phyloP scores from a whole-genome alignment of 1,284 basidiomycete species.

The Phlebopus sp. region DNA sequence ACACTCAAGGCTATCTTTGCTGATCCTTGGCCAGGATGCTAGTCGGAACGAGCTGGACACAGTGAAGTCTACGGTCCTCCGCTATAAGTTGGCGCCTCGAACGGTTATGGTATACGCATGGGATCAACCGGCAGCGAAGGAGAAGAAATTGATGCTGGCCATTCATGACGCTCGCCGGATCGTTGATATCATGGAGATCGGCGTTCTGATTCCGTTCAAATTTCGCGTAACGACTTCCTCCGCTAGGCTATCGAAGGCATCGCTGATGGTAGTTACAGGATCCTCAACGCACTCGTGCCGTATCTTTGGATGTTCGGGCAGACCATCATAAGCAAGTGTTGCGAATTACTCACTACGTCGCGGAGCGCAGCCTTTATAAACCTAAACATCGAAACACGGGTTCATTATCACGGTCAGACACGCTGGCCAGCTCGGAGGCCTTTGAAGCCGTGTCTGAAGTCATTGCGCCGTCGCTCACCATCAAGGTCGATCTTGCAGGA shows the following conservation, averaged over 20 bases:
- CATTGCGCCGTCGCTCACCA: constrained; percentile 63
- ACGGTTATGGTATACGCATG: constrained; percentile 79
- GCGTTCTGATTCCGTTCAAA: constrained; percentile 87
- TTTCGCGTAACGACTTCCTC: constrained; percentile 58
- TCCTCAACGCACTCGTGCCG: constrained; percentile 51
- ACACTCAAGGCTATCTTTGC: background rate
- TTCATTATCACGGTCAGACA: constrained; percentile 62
- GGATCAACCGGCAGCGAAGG: constrained; percentile 87
- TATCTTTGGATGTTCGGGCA: constrained; percentile 93
- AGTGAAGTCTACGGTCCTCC: constrained; percentile 25
- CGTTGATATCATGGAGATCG: constrained; percentile 96
- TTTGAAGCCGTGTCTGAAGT: constrained; percentile 90
- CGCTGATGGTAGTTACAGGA: constrained; percentile 36
- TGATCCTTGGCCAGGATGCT: constrained; percentile 44
- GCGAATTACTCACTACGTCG: constrained; percentile 84
- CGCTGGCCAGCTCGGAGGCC: constrained; percentile 67
- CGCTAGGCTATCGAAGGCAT: constrained; percentile 5
- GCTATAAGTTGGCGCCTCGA: constrained; percentile 61
- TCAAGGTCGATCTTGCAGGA: constrained; percentile 83
- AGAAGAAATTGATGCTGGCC: constrained; percentile 78
- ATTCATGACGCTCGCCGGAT: constrained; percentile 67
- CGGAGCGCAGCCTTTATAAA: constrained; percentile 88
- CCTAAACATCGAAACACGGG: constrained; percentile 57
- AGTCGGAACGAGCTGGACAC: constrained; percentile 42
- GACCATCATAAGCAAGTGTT: constrained; percentile 87